Percentiles rank a stretch among this genome's conserved stretches.
Conservation (phyloP, 805 yeast species). For the Candida pini region DNA sequence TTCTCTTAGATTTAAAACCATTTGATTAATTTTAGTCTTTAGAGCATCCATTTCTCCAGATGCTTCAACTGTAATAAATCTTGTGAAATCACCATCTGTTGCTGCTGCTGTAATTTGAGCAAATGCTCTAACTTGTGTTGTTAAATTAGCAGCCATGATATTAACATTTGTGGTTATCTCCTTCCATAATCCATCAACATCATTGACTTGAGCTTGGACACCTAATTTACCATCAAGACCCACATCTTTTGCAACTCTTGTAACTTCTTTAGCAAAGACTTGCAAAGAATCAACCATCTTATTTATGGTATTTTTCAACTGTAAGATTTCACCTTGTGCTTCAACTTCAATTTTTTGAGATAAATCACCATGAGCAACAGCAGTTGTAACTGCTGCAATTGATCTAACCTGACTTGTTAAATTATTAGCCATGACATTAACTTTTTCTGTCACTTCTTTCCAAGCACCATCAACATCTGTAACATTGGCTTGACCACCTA, state of each 20-base stretch:
- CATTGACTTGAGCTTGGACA: slow-evolving; percentile 85
- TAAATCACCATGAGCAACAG: slow-evolving; percentile 86
- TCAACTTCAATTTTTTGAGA: slow-evolving; percentile 82
- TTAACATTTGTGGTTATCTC: slow-evolving; percentile 88
- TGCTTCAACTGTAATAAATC: slow-evolving; percentile 88
- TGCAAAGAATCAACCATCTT: slow-evolving; percentile 91
- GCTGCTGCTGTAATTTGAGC: slow-evolving; percentile 94
- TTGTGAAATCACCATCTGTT: slow-evolving; percentile 87
- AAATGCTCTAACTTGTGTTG: slow-evolving; percentile 89
- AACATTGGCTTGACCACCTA: slow-evolving; percentile 86
- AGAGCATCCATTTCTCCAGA: slow-evolving; percentile 83
- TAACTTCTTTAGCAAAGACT: slow-evolving; percentile 82
- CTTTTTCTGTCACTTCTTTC: slow-evolving; percentile 85
- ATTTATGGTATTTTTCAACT: slow-evolving; percentile 79
- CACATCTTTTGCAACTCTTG: slow-evolving; percentile 86
- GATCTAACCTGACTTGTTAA: slow-evolving; percentile 84
- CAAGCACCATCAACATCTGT: slow-evolving; percentile 85
- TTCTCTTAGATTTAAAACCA: slow-evolving; percentile 82
- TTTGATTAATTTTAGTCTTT: slow-evolving; percentile 63
- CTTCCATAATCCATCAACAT: slow-evolving; percentile 89
- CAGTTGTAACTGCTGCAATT: slow-evolving; percentile 86
- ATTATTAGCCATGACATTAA: slow-evolving; percentile 83
- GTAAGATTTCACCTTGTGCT: slow-evolving; percentile 87
- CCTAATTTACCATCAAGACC: slow-evolving; percentile 93
- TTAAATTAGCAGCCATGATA: slow-evolving; percentile 90